Conservation (phyloP, 2,329 filamentous ascomycete species). For the Aureobasidium sp. region DNA sequence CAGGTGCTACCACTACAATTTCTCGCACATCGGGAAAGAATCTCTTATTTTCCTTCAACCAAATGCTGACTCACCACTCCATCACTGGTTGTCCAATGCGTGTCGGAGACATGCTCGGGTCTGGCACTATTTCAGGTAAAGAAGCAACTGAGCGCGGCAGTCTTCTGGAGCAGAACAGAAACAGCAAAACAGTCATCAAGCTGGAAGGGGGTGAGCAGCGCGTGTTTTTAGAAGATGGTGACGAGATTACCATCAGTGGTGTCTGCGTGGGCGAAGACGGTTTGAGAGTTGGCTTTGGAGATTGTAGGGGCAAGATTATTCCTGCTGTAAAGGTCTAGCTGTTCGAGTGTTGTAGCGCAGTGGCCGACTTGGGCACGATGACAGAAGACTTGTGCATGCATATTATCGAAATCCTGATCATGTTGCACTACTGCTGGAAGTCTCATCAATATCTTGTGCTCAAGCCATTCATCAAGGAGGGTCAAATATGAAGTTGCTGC, state of each 20-base stretch:
- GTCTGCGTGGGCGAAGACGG: constrained; percentile 56
- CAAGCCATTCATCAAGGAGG: not conserved
- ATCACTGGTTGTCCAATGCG: constrained; percentile 69
- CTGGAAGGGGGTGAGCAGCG: constrained; percentile 60
- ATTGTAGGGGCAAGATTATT: constrained; percentile 59
- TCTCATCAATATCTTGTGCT: not conserved
- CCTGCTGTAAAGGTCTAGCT: constrained; percentile 30
- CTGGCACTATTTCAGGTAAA: constrained; percentile 68
- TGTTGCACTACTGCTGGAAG: not conserved
- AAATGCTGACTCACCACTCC: constrained; percentile 76
- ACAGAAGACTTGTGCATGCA: not conserved
- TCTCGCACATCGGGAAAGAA: constrained; percentile 56
- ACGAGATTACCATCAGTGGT: constrained; percentile 61
- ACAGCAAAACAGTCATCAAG: constrained; percentile 58
- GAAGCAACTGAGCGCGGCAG: constrained; percentile 56
- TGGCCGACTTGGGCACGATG: not conserved
- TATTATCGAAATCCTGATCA: not conserved
- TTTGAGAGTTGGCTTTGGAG: constrained; percentile 68
- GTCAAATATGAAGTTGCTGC: not conserved
- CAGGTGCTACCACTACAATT: constrained; percentile 51
- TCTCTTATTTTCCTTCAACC: constrained; percentile 73
- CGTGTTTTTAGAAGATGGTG: constrained; percentile 67
- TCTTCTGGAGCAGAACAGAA: constrained; percentile 64
- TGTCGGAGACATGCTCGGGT: constrained; percentile 68
- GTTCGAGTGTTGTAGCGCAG: too few species aligned